Percentiles rank a stretch among this genome's conserved stretches.
Conservation (phyloP, 345 rosid species). For the Hibiscus trionum region DNA sequence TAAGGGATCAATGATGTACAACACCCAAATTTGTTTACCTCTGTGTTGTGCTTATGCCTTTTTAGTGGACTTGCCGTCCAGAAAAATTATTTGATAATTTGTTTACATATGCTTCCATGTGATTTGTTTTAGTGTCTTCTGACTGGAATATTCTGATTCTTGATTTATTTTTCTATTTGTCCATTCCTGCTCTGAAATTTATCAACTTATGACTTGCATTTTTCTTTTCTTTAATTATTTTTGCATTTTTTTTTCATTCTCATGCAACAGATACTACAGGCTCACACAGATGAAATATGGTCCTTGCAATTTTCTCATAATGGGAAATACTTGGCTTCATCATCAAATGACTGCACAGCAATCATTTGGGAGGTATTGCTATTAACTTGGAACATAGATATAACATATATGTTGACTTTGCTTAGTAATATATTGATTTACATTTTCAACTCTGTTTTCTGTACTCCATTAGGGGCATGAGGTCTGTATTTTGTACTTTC, state of each 20-base stretch:
- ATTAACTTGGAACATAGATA: not conserved
- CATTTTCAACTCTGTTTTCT: not conserved
- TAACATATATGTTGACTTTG: not conserved
- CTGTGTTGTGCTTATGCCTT: not conserved
- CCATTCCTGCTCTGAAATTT: not conserved
- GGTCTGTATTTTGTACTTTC: not conserved
- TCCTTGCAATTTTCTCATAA: slow-evolving; percentile 62
- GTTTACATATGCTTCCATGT: not conserved
- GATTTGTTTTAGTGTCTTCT: not conserved
- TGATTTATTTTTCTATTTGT: not conserved
- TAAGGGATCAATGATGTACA: not conserved
- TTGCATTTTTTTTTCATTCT: not conserved
- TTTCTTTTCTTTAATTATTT: not conserved
- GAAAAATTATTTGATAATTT: not conserved
- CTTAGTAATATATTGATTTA: not conserved
- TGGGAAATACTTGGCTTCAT: slow-evolving; percentile 60
- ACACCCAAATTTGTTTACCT: not conserved
- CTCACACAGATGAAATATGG: slow-evolving; percentile 62
- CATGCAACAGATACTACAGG: slow-evolving; percentile 40
- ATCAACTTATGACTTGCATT: not conserved
- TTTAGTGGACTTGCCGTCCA: not conserved
- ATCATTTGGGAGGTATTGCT: slow-evolving; percentile 62
- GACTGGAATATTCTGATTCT: not conserved
- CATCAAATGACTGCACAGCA: slow-evolving; percentile 48
- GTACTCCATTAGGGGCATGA: not conserved